Base-by-base conservation (phyloP, 192 early-diverging fungal genomes). In the Umbelopsis vinacea region DNA sequence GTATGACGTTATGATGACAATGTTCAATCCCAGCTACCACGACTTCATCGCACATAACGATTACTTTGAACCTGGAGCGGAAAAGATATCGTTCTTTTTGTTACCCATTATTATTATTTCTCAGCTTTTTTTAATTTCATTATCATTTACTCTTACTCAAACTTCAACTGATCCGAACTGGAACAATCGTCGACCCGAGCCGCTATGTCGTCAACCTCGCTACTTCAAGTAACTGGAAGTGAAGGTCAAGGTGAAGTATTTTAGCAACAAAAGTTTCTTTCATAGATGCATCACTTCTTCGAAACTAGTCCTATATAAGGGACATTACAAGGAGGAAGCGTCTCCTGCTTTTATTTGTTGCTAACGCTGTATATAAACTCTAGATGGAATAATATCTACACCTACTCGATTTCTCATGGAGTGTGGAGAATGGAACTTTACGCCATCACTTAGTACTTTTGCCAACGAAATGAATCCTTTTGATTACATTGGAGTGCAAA, bases 351-450 rank as follows among this genome's bases (percentile, higher is more conserved):
- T 35, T 63, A 35, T 37, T 33, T 63, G 24, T 54, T 12, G 26
- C 53, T 26, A 22, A 26, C 26, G 10, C n/a, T 63, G 3, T 17
- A 50, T 63, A 37, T 63, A 63, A 29, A 63, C 33, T 29, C 7
- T 14, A 63, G 57, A 63, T 14, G 57, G 57, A 37, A 63, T 63
- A 7, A 38, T 76, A 21, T 66, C 75, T 14, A 76, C 75, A 17
- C 75, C 75, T 9, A 76, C 75, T 57, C 75, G 75, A 22, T 76
- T 76, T 26, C 45, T 76, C 0, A 67, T 76, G 57, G 75, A 76
- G 54, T 71, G 70, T 21, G 75, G 70, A 26, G 75, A 71, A 71
- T 76, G 75, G 75, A 76, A 68, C 43, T 37, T 76, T 10, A 71
- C 75, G 17, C 74, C 74, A 19, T 63, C 37, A 2, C 46, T 48